Evolutionary conservation across 1,139 yeast species (phyloP).

Genomic region (Suhomyces choctaworum): DNA sequence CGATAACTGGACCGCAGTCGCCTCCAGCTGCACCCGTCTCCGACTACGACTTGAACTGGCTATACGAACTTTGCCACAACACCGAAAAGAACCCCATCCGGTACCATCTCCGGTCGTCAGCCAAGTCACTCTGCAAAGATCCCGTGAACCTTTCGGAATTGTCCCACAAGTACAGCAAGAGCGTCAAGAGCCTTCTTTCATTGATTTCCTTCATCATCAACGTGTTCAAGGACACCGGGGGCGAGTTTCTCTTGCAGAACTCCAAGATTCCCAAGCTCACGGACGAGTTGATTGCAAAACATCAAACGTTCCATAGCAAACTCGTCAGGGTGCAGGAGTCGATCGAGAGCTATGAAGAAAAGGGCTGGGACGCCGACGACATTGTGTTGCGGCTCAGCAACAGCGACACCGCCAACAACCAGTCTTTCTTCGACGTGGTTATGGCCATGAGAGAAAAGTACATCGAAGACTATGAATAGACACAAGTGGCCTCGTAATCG

Average conservation of each 20-base stretch:
- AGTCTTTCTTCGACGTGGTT: constrained; percentile 26
- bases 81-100: constrained; percentile 51
- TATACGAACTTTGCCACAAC: constrained; percentile 44
- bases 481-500: neutral
- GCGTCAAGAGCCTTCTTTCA: constrained; percentile 30
- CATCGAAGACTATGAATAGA: constrained; percentile 30
- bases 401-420: constrained; percentile 14
- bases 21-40: constrained; percentile 5
- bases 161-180: constrained; percentile 23
- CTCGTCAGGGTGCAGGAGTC: constrained; percentile 26
- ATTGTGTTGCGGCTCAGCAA: constrained; percentile 36
- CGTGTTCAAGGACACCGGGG: constrained; percentile 36
- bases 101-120: constrained; percentile 48
- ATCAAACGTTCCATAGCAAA: constrained; percentile 24
- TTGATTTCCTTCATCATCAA: constrained; percentile 33
- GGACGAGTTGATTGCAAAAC: constrained; percentile 25
- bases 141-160: constrained; percentile 43
- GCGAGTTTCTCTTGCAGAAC: constrained; percentile 40
- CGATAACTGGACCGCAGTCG: neutral
- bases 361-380: constrained; percentile 45
- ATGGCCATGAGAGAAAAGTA: constrained; percentile 30
- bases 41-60: constrained; percentile 33
- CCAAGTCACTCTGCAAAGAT: constrained; percentile 37
- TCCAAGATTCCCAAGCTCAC: constrained; percentile 45
- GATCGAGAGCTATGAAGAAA: constrained; percentile 34